These are phyloP conservation scores for Phytophthora uliginosa DNA, from an alignment of 352 stramenopile species.

Conservation along the genomic window DNA sequence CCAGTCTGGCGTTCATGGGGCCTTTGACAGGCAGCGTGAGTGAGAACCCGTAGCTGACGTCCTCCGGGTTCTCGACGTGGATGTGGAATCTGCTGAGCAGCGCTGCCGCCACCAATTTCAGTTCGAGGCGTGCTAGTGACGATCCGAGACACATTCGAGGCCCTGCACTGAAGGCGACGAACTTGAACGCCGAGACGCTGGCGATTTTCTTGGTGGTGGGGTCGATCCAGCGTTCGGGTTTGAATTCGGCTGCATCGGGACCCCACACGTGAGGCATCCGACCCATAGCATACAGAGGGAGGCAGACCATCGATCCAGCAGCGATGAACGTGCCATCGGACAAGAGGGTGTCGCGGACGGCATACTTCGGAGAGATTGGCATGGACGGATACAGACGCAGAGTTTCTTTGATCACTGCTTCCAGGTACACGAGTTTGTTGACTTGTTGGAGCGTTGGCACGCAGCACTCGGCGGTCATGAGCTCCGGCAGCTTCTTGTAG, in stretches of 20 bases:
- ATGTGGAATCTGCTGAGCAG: slow-evolving; percentile 53
- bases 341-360: slow-evolving; percentile 53
- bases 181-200: slow-evolving; percentile 51
- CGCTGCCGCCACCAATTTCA: slow-evolving; percentile 49
- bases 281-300: slow-evolving; percentile 58
- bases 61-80: slow-evolving; percentile 30
- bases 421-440: slow-evolving; percentile 58
- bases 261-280: slow-evolving; percentile 63
- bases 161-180: slow-evolving; percentile 59
- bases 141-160: slow-evolving; percentile 56
- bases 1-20: slow-evolving; percentile 33
- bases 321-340: slow-evolving; percentile 66
- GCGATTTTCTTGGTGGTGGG: slow-evolving; percentile 33
- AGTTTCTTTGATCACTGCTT: slow-evolving; percentile 61
- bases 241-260: slow-evolving; percentile 55
- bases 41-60: slow-evolving; percentile 38
- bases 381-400: slow-evolving; percentile 70
- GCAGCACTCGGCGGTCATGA: slow-evolving; percentile 19
- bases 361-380: slow-evolving; percentile 54
- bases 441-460: slow-evolving; percentile 27
- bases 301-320: slow-evolving; percentile 39
- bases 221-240: slow-evolving; percentile 63
- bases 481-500: slow-evolving; percentile 35
- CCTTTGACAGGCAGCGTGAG: slow-evolving; percentile 54
- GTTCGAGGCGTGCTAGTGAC: slow-evolving; percentile 44